Evolutionary conservation across 306 rosid genomes (phyloP).

Genomic region (Pachyrhizus erosus): DNA sequence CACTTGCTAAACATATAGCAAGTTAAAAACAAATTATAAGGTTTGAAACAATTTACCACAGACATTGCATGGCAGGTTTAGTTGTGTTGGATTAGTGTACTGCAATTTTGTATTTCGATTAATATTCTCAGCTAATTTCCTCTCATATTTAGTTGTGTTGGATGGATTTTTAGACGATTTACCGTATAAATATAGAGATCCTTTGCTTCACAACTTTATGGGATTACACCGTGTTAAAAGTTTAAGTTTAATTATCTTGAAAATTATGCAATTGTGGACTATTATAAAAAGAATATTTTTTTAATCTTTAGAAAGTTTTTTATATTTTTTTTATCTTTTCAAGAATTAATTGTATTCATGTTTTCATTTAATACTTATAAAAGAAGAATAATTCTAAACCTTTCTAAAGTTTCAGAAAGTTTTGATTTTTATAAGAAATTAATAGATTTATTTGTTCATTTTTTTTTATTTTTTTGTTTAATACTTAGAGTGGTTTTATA

Average conservation of each 20-base stretch:
- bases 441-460: not conserved
- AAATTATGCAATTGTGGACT: not conserved
- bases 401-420: not conserved
- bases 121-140: not conserved
- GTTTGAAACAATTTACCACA: not conserved
- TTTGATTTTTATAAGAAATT: not conserved
- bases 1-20: not conserved
- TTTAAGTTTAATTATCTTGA: constrained; percentile 1
- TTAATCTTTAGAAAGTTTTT: no score
- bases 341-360: no score
- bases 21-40: not conserved
- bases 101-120: not conserved
- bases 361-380: no score
- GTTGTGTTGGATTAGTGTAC: not conserved
- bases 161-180: no score
- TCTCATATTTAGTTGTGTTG: not conserved
- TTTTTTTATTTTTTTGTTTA: no score
- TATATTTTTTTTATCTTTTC: no score
- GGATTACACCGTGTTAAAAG: constrained; percentile 3
- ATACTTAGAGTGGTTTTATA: no score
- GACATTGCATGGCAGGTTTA: not conserved
- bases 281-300: no score
- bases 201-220: not conserved
- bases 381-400: not conserved
- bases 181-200: no score